phyloP scores from a whole-genome alignment of 441 rosid genomes.

The Eruca vesicaria region DNA sequence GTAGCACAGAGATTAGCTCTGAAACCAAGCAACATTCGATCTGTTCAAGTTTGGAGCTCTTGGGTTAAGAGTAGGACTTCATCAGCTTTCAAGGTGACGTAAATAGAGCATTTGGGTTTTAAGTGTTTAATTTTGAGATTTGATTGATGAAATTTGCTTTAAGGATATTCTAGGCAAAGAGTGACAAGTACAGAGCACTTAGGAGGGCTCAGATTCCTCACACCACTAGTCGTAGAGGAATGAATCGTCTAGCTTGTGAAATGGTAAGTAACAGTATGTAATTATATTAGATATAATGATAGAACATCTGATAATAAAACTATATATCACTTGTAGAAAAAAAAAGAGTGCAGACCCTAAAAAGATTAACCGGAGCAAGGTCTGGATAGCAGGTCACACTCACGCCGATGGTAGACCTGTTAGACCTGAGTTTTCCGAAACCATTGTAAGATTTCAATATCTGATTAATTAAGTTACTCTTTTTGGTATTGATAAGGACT shows the following conservation, averaged over 20 bases:
- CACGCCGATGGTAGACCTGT: not conserved
- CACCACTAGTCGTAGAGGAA: not conserved
- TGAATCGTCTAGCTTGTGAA: not conserved
- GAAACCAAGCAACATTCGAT: too few species aligned
- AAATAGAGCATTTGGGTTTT: not conserved
- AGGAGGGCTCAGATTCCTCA: not conserved
- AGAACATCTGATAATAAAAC: not conserved
- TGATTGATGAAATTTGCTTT: not conserved
- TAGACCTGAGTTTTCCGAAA: not conserved
- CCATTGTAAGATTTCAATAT: not conserved
- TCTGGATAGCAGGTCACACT: not conserved
- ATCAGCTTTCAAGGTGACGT: not conserved
- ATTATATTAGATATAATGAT: not conserved
- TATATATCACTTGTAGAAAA: not conserved
- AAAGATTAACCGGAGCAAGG: not conserved
- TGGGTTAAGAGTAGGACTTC: too few species aligned
- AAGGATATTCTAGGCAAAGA: not conserved
- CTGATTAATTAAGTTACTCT: not conserved
- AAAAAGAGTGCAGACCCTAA: not conserved
- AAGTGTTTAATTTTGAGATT: not conserved
- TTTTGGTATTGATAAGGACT: not conserved
- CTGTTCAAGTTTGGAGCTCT: too few species aligned
- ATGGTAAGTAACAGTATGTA: not conserved
- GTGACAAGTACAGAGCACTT: not conserved
- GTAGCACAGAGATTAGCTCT: too few species aligned